Evolutionary conservation across 2,329 filamentous ascomycete genomes (phyloP).

Genomic region (Ophiostoma australiae): DNA sequence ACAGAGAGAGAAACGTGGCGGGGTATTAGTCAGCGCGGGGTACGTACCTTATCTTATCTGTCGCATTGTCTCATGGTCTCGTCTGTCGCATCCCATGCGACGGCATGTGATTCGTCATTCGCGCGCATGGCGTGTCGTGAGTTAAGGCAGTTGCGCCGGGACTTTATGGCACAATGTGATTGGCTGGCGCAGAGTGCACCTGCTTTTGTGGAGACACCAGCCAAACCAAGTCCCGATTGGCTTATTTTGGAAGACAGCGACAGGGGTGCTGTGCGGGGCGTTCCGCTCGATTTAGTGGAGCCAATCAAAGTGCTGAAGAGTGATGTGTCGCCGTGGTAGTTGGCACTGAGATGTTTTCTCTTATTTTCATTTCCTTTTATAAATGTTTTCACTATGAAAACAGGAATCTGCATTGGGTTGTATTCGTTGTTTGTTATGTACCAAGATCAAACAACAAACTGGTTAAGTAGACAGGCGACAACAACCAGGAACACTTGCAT

Average conservation of each 20-base stretch:
- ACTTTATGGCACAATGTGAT: background rate
- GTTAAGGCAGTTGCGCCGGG: constrained; percentile 5
- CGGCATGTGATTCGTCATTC: constrained; percentile 9
- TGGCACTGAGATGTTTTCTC: too few species aligned
- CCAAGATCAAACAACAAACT: too few species aligned
- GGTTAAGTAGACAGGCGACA: background rate
- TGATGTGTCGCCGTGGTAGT: background rate
- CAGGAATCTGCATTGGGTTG: too few species aligned
- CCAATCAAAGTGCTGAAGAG: background rate
- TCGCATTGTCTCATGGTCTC: constrained; percentile 5
- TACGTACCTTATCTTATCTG: constrained; percentile 14
- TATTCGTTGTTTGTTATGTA: too few species aligned
- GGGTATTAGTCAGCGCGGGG: constrained; percentile 13
- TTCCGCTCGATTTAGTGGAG: background rate
- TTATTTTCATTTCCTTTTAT: too few species aligned
- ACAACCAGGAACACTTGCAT: background rate
- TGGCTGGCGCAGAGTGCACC: constrained; percentile 4
- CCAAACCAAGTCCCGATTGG: background rate
- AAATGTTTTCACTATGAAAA: too few species aligned
- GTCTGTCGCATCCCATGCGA: constrained; percentile 1
- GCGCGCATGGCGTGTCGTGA: background rate
- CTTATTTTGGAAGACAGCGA: background rate
- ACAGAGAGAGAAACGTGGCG: background rate
- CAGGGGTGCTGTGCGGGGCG: background rate
- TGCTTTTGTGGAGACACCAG: background rate